Evolutionary conservation across 768 basidiomycete genomes (phyloP).

Genomic region (Agaricus blazei): DNA sequence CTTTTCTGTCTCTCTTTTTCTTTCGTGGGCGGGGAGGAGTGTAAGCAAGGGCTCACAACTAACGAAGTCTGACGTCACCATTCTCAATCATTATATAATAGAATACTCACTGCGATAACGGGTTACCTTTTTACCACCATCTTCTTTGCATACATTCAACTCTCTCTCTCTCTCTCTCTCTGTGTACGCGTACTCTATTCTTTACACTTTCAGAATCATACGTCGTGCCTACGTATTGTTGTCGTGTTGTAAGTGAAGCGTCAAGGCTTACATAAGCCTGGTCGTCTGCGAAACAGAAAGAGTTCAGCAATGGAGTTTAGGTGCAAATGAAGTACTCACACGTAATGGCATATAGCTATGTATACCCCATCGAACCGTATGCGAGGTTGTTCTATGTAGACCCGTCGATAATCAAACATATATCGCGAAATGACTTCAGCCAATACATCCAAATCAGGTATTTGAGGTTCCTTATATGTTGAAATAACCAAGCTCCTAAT

Average conservation of each 20-base stretch:
- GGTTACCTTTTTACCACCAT: too few species aligned
- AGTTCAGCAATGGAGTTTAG: conserved; percentile 4
- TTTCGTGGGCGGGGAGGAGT: too few species aligned
- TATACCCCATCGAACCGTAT: conserved; percentile 86
- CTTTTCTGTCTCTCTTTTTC: too few species aligned
- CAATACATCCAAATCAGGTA: conserved; percentile 48
- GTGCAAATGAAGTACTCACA: conserved; percentile 39
- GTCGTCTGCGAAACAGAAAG: conserved; percentile 39
- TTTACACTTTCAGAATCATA: background rate
- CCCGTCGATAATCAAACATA: conserved; percentile 61
- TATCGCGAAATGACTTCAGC: conserved; percentile 46
- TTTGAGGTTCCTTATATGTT: conserved; percentile 75
- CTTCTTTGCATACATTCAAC: too few species aligned
- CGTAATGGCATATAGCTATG: conserved; percentile 87
- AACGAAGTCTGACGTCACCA: too few species aligned
- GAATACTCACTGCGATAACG: too few species aligned
- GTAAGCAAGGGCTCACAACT: too few species aligned
- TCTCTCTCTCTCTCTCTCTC: too few species aligned
- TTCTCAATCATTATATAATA: too few species aligned
- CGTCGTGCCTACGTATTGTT: too few species aligned
- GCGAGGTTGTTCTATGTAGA: conserved; percentile 82
- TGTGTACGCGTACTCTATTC: conserved; percentile 10
- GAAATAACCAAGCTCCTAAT: conserved; percentile 57
- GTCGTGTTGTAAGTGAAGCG: too few species aligned
- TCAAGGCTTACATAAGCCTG: conserved; percentile 34